Percentiles rank a stretch among this genome's conserved stretches.
phyloP scores from a whole-genome alignment of 1,284 basidiomycete species.

The Rhizopogon hawkerae region DNA sequence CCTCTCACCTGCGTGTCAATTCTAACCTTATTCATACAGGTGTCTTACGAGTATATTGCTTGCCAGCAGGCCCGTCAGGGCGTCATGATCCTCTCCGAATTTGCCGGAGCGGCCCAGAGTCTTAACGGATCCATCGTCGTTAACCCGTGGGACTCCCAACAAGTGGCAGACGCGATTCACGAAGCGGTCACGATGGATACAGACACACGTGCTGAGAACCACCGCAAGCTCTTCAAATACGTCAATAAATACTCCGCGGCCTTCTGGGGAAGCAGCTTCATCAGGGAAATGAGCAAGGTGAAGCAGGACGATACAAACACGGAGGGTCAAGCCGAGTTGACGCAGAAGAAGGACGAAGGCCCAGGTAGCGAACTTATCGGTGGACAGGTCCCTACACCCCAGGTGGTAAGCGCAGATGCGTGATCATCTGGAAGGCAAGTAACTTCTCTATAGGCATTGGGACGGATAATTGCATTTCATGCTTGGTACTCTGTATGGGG shows the following conservation, averaged over 20 bases:
- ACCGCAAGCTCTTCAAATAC: conserved; percentile 92
- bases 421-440: conserved; percentile 25
- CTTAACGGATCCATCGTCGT: conserved; percentile 91
- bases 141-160: conserved; percentile 94
- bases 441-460: conserved; percentile 26
- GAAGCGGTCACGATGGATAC: conserved; percentile 87
- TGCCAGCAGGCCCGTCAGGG: conserved; percentile 90
- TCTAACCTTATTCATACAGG: conserved; percentile 39
- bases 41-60: conserved; percentile 99
- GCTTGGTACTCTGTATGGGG: conserved; percentile 16
- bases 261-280: conserved; percentile 89
- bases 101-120: conserved; percentile 95
- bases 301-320: conserved; percentile 34
- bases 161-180: conserved; percentile 93
- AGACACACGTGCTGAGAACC: conserved; percentile 79
- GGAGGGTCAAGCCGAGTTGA: conserved; percentile 27
- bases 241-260: conserved; percentile 90
- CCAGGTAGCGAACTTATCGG: conserved; percentile 24
- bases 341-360: conserved; percentile 19
- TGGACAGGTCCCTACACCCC: conserved; percentile 24
- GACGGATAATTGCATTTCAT: conserved; percentile 20
- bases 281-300: conserved; percentile 71
- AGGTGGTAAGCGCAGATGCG: conserved; percentile 29
- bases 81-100: conserved; percentile 96
- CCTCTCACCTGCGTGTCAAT: conserved; percentile 5